Base-by-base conservation (phyloP, 129 eudicot genomes). In the Scalesia atractyloides region DNA sequence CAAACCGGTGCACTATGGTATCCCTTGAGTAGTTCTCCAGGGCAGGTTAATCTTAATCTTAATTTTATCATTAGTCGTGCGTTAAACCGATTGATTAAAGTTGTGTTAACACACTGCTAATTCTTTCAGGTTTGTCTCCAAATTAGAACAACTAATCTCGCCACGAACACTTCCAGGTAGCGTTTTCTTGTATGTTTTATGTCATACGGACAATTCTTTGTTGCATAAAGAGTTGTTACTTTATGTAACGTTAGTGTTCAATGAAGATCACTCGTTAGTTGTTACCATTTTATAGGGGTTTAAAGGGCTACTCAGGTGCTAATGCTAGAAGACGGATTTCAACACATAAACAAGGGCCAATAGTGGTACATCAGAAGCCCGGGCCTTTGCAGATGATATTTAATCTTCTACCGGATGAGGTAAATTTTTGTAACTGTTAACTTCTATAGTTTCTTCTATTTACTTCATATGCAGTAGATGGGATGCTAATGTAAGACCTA, bases 371-470 rank as follows among this genome's bases (percentile, higher is more conserved):
- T 82, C 98, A 87, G 82, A 93, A 89, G 77, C 92, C 98, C 43
- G 95, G 98, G 69, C 98, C 98, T 63, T 83, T 93, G 77, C 97
- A 93, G 80, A 89, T 84, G 37, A 89, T 93, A 64, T 93, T 93
- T 76, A 84, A 77, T 63, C 97, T 93, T 76, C 95, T 79, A 69
- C 92, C 87, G 7, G 98, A 93, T 63, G 98, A 93, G 98, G 98
- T 77, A 86, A 64, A 72, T 72, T 84, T 69, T 34, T 39, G 49
- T 49, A 46, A 74, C 49, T 51, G 0, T 19, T 26, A 49, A 17
- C 24, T 65, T 64, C 18, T 30, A 26, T 56, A 72, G 17, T 53
- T 71, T n/a, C 73, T 51, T 53, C 48, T 16, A 30, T 12, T 17
- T 54, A 14, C 12, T 33, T 34, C 37, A 57, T 13, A 7, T 2